Evolutionary conservation across 1,284 basidiomycete species (phyloP).

Genomic region (Rhodotorula sp.): DNA sequence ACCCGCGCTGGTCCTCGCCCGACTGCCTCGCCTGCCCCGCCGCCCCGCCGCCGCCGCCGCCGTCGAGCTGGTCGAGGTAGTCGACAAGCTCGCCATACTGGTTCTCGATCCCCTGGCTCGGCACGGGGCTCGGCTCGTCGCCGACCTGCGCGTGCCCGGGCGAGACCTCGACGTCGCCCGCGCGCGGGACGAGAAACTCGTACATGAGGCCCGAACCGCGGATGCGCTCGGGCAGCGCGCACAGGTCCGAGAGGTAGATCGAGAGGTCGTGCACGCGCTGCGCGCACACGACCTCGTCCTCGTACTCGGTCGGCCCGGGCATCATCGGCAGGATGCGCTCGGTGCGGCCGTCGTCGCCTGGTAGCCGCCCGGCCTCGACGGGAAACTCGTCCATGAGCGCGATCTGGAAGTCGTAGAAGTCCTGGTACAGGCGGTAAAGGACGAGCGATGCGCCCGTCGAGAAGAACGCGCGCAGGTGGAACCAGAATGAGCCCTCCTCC

Average conservation of each 20-base stretch:
- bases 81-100: slow-evolving; percentile 46
- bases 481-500: slow-evolving; percentile 97
- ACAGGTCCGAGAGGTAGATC: slow-evolving; percentile 79
- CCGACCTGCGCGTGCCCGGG: slow-evolving; percentile 11
- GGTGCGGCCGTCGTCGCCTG: slow-evolving; percentile 49
- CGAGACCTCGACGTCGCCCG: slow-evolving; percentile 75
- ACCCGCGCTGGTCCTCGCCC: not conserved
- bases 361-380: slow-evolving; percentile 73
- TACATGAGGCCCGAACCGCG: slow-evolving; percentile 78
- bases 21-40: not conserved
- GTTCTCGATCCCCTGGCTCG: slow-evolving; percentile 33
- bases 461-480: slow-evolving; percentile 85
- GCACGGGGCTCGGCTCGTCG: slow-evolving; percentile 15
- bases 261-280: slow-evolving; percentile 81
- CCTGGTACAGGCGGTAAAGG: slow-evolving; percentile 92
- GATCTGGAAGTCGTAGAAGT: slow-evolving; percentile 98
- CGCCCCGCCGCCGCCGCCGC: slow-evolving; percentile 1
- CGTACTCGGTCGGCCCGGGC: slow-evolving; percentile 84
- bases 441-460: slow-evolving; percentile 71
- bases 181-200: slow-evolving; percentile 79
- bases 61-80: slow-evolving; percentile 45
- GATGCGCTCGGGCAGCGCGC: slow-evolving; percentile 70
- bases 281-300: slow-evolving; percentile 83
- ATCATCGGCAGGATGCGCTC: slow-evolving; percentile 87
- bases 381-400: slow-evolving; percentile 82